Percentiles rank a stretch among this genome's conserved stretches.
These are phyloP conservation scores for Jamesozyma spencerorum DNA, from an alignment of 805 yeast genomes.

Conservation along the genomic window DNA sequence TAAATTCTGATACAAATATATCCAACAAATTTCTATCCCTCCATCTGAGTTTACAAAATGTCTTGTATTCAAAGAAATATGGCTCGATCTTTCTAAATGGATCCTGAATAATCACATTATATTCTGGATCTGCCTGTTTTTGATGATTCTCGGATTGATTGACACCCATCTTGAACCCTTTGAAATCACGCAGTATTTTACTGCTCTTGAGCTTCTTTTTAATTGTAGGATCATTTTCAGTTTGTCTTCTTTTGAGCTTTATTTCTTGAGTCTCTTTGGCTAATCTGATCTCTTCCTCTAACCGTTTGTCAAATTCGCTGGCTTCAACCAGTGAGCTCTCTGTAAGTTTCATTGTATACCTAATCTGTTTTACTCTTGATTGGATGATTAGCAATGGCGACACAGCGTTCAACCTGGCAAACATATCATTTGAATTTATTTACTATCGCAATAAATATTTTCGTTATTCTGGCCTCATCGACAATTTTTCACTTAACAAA, in stretches of 20 bases:
- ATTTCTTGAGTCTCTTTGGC: constrained; percentile 9
- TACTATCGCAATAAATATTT: too few species aligned
- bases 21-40: constrained; percentile 73
- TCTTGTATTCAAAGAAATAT: constrained; percentile 78
- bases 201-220: constrained; percentile 1
- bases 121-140: constrained; percentile 53
- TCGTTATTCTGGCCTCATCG: too few species aligned
- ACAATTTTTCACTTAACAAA: too few species aligned
- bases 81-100: constrained; percentile 67
- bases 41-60: constrained; percentile 89
- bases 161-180: constrained; percentile 26
- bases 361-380: too few species aligned
- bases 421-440: too few species aligned
- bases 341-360: neutral
- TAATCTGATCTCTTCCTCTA: constrained; percentile 9
- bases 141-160: constrained; percentile 29
- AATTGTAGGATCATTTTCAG: constrained; percentile 1
- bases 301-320: constrained; percentile 9
- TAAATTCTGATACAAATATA: constrained; percentile 70
- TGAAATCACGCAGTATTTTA: constrained; percentile 17
- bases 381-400: too few species aligned
- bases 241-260: constrained; percentile 9
- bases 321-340: neutral
- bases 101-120: constrained; percentile 49
- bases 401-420: too few species aligned